Evolutionary conservation across 2,329 filamentous ascomycete genomes (phyloP).

Genomic region (Paecilomyces fulvus): DNA sequence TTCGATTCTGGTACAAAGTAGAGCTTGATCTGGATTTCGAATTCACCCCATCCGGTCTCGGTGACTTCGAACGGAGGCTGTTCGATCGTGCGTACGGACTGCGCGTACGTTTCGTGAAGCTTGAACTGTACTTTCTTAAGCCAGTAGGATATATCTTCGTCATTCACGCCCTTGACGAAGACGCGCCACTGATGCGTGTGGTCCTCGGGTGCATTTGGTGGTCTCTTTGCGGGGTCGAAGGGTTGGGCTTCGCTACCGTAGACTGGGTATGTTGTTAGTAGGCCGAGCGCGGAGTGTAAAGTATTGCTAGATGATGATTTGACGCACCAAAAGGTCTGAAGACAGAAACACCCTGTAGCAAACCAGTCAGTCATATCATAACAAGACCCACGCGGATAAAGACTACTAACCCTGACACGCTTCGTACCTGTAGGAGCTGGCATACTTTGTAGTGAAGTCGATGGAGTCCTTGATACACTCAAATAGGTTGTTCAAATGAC

Average conservation of each 20-base stretch:
- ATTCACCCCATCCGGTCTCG: slow-evolving; percentile 97
- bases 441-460: slow-evolving; percentile 27
- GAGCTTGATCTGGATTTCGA: slow-evolving; percentile 89
- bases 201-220: slow-evolving; percentile 68
- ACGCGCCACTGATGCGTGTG: slow-evolving; percentile 97
- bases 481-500: not conserved
- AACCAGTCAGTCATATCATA: slow-evolving; percentile 12
- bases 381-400: not conserved
- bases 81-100: slow-evolving; percentile 79
- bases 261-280: slow-evolving; percentile 39
- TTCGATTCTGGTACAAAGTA: slow-evolving; percentile 82
- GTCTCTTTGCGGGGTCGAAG: slow-evolving; percentile 69
- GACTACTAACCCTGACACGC: slow-evolving; percentile 39
- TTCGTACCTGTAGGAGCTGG: slow-evolving; percentile 47
- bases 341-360: slow-evolving; percentile 34
- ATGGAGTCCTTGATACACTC: not conserved
- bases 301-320: not conserved
- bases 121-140: slow-evolving; percentile 97
- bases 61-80: slow-evolving; percentile 72
- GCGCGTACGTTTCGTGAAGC: slow-evolving; percentile 91
- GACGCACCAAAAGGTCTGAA: slow-evolving; percentile 39
- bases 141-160: slow-evolving; percentile 90
- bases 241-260: slow-evolving; percentile 73
- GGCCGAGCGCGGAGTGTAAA: not conserved
- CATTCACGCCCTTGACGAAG: slow-evolving; percentile 83